Percentiles rank a stretch among this genome's conserved stretches.
Evolutionary conservation across 164 flowering plant species (phyloP).

Genomic region (Berberis thunbergii): DNA sequence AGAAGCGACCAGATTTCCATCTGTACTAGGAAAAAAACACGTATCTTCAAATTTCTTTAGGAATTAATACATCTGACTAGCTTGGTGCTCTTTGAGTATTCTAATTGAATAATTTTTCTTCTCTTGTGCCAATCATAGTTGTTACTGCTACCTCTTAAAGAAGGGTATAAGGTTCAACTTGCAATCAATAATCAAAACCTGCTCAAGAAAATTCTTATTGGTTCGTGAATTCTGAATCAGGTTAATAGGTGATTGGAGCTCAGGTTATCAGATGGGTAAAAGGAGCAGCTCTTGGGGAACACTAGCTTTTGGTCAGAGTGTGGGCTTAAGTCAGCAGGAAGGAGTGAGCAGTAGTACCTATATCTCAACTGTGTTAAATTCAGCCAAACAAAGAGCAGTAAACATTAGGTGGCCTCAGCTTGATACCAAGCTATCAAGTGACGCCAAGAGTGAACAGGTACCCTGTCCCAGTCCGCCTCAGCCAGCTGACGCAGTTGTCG

Average conservation of each 20-base stretch:
- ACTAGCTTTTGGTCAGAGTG: slow-evolving; percentile 27
- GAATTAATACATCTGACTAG: too few relatives aligned
- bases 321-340: slow-evolving; percentile 17
- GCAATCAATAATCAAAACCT: background rate
- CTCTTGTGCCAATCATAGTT: too few relatives aligned
- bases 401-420: slow-evolving; percentile 52
- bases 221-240: slow-evolving; percentile 12
- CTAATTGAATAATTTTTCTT: too few relatives aligned
- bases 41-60: too few relatives aligned
- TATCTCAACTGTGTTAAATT: slow-evolving; percentile 47
- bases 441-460: slow-evolving; percentile 13
- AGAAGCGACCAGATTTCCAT: too few relatives aligned
- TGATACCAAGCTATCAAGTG: slow-evolving; percentile 25
- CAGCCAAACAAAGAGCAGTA: slow-evolving; percentile 58
- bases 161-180: too few relatives aligned
- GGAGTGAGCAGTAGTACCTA: slow-evolving; percentile 29
- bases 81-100: too few relatives aligned
- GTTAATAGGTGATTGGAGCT: slow-evolving; percentile 19
- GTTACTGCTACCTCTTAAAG: too few relatives aligned
- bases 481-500: slow-evolving; percentile 15
- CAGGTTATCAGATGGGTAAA: slow-evolving; percentile 28
- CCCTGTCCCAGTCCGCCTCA: slow-evolving; percentile 7
- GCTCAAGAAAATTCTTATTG: background rate
- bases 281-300: slow-evolving; percentile 44
- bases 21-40: too few relatives aligned